A percentile compares a stretch with the other conserved stretches of the same genome.
Conservation (phyloP, 352 stramenopile genomes). For the Phytopythium sindhum region DNA sequence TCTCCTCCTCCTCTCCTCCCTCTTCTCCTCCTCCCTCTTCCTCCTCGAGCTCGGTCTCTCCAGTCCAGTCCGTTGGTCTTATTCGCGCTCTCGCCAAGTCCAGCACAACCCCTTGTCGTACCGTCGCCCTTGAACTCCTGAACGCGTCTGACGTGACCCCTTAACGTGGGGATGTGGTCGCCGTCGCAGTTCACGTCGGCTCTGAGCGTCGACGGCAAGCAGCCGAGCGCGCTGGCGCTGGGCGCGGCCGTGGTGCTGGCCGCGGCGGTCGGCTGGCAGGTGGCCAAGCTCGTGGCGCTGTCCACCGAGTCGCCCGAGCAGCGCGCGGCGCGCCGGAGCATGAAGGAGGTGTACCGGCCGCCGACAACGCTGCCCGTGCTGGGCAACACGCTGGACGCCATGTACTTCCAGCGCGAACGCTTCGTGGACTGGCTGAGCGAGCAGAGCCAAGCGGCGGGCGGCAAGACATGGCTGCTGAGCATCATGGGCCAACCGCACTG, state of each 20-base stretch:
- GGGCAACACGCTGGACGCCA: conserved; percentile 31
- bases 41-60: not conserved
- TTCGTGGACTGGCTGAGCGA: conserved; percentile 37
- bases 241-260: conserved; percentile 9
- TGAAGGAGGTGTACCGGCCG: conserved; percentile 16
- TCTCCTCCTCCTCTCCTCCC: not conserved
- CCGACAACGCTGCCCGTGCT: conserved; percentile 27
- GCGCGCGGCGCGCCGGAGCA: conserved; percentile 13
- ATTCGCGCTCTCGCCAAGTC: not conserved
- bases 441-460: conserved; percentile 21
- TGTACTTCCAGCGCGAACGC: conserved; percentile 21
- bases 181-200: not conserved
- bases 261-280: conserved; percentile 11
- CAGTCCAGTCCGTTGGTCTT: not conserved
- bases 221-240: conserved; percentile 5
- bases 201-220: not conserved
- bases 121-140: not conserved
- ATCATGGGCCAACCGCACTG: conserved; percentile 17
- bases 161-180: conserved; percentile 3
- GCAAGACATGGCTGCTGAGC: conserved; percentile 27
- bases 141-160: not conserved
- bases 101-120: not conserved
- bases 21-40: not conserved
- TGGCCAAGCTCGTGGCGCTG: conserved; percentile 5
- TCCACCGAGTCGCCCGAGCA: conserved; percentile 3